Base-by-base conservation (phyloP, 1,139 yeast genomes). In the Candida sanyaensis region DNA sequence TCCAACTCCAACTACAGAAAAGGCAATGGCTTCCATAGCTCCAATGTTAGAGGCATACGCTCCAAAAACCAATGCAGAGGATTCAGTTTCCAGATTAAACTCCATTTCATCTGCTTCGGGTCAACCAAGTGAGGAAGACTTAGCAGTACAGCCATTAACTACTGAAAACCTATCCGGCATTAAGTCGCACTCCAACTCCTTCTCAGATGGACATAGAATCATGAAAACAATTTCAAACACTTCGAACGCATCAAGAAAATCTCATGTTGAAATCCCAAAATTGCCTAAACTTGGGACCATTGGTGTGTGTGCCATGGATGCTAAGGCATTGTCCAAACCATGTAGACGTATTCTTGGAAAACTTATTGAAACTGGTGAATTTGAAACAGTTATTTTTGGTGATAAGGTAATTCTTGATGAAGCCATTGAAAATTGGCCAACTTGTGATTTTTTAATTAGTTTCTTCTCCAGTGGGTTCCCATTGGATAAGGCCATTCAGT, bases 261-360 rank as follows among this genome's bases (percentile, higher is more conserved):
- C 81, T n/a, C 62, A 75, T n/a, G 41, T 47, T 3, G 69, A 65
- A 8, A 75, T 76, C 0, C 81, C 84, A 2, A 75, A 78, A 51
- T 61, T 84, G 44, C 92, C 93, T 2, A 85, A 81, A 55, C 81
- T 91, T 54, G 99, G 99, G 33, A 91, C 90, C 58, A 90, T 95
- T 58, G 99, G 99, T 42, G 97, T 95, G 1, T 95, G 99, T 72
- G 99, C 99, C 7, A 92, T 95, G 98, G 99, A 95, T 66, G 86
- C 93, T 47, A 95, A 95, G 66, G 99, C 92, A 1, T 78, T 96
- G 63, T 88, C 96, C 36, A 95, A 95, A 68, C 99, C 99, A 2
- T 93, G 98, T 64, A 77, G 98, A 52, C 89, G 88, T 53, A 95
- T 95, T 53, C 75, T 95, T 58, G 92, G 89, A 65, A 75, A 97